A percentile compares a stretch with the other conserved stretches of the same genome.
Evolutionary conservation across 163 green algal species (phyloP).

Genomic region (Chlorella variabilis): DNA sequence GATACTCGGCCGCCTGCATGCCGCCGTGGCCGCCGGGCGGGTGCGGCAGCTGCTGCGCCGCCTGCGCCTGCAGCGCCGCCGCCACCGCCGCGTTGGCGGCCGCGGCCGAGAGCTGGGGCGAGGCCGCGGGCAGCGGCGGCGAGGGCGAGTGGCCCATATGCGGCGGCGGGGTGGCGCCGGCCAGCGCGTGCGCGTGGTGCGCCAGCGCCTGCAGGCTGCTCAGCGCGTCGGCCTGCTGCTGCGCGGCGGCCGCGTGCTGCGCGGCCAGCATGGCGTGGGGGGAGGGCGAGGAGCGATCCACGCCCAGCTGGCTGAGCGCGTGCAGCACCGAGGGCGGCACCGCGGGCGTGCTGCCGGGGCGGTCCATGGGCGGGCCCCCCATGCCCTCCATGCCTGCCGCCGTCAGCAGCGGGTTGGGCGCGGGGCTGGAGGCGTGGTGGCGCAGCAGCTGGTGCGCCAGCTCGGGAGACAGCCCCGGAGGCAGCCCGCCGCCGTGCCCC

Average conservation of each 20-base stretch:
- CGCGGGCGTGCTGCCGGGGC: slow-evolving; percentile 44
- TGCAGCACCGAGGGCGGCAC: slow-evolving; percentile 57
- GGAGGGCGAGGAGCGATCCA: slow-evolving; percentile 33
- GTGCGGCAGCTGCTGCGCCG: background rate
- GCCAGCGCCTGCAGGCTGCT: slow-evolving; percentile 37
- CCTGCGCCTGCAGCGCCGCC: slow-evolving; percentile 41
- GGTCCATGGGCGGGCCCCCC: slow-evolving; percentile 59
- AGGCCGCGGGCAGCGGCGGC: slow-evolving; percentile 28
- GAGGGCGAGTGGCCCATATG: slow-evolving; percentile 22
- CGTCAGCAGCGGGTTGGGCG: background rate
- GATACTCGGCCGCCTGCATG: slow-evolving; percentile 36
- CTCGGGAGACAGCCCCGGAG: slow-evolving; percentile 1
- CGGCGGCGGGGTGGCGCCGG: slow-evolving; percentile 21
- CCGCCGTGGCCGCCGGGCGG: background rate
- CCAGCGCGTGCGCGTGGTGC: slow-evolving; percentile 27
- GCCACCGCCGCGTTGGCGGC: slow-evolving; percentile 49
- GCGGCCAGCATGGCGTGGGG: slow-evolving; percentile 28
- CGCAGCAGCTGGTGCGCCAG: slow-evolving; percentile 41
- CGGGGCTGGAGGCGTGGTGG: slow-evolving; percentile 23
- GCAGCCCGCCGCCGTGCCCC: slow-evolving; percentile 20
- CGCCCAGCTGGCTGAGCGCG: slow-evolving; percentile 58
- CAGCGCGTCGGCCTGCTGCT: slow-evolving; percentile 29
- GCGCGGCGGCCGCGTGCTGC: slow-evolving; percentile 20
- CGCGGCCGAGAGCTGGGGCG: slow-evolving; percentile 39
- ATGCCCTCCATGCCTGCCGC: slow-evolving; percentile 71